Conservation (phyloP, 1,139 yeast species). For the Scheffersomyces lignicola region DNA sequence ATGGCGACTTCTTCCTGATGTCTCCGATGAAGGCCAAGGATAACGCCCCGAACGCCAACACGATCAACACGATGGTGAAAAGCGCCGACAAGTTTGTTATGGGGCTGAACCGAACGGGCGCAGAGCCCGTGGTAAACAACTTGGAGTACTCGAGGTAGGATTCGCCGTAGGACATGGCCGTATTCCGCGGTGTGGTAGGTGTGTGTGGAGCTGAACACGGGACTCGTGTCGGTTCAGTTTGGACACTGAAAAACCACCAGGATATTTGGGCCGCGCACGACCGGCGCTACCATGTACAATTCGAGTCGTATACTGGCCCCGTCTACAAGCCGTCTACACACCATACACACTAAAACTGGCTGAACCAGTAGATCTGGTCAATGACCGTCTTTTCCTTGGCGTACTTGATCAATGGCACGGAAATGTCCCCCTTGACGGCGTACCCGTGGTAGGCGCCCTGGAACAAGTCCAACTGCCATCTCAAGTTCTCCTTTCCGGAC, state of each 20-base stretch:
- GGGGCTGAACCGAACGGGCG: conserved; percentile 23
- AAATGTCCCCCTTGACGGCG: conserved; percentile 2
- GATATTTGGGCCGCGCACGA: no score
- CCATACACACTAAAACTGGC: conserved; percentile 13
- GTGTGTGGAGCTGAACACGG: no score
- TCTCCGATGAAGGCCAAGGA: conserved; percentile 38
- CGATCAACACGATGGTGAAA: conserved; percentile 21
- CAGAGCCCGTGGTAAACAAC: conserved; percentile 23
- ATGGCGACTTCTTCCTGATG: conserved; percentile 29
- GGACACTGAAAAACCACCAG: no score
- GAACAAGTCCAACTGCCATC: conserved; percentile 2
- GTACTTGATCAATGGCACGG: conserved; percentile 1
- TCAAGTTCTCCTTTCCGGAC: conserved; percentile 13
- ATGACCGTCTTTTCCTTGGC: conserved; percentile 3
- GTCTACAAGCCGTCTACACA: no score
- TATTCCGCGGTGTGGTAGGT: no score
- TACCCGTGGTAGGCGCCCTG: conserved; percentile 3
- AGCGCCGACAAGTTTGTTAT: conserved; percentile 17
- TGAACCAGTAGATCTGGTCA: conserved; percentile 3
- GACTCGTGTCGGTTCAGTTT: no score
- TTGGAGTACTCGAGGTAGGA: conserved; percentile 30
- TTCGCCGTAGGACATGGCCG: conserved; percentile 26
- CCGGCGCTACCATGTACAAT: no score
- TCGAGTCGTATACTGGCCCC: no score
- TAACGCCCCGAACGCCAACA: conserved; percentile 36